phyloP scores from a whole-genome alignment of 768 basidiomycete species.

The Termitomyces sp. region DNA sequence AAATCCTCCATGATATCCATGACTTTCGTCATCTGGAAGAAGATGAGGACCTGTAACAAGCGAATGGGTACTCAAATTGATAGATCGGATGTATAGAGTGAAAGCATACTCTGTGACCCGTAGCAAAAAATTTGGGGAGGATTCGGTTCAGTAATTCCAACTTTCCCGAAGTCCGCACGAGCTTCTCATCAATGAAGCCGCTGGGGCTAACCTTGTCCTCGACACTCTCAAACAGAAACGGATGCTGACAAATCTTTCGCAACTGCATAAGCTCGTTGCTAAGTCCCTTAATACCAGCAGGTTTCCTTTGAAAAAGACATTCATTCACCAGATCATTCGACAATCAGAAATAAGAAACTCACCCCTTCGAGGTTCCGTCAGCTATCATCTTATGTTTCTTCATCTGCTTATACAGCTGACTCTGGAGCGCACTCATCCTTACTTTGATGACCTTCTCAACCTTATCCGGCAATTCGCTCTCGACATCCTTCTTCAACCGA shows the following conservation, averaged over 20 bases:
- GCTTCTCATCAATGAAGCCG: slow-evolving; percentile 75
- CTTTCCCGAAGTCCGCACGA: slow-evolving; percentile 87
- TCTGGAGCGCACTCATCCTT: slow-evolving; percentile 89
- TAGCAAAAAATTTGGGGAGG: slow-evolving; percentile 90
- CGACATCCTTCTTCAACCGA: slow-evolving; percentile 93
- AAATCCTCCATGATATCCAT: slow-evolving; percentile 99
- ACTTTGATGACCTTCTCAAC: slow-evolving; percentile 98
- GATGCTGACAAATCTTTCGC: slow-evolving; percentile 97
- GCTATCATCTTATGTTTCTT: slow-evolving; percentile 98
- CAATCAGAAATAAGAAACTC: slow-evolving; percentile 16
- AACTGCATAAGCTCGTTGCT: slow-evolving; percentile 98
- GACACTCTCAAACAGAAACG: slow-evolving; percentile 92
- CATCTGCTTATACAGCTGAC: slow-evolving; percentile 94
- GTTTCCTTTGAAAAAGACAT: slow-evolving; percentile 39
- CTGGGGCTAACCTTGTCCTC: slow-evolving; percentile 90
- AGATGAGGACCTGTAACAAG: slow-evolving; percentile 76
- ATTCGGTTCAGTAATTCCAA: slow-evolving; percentile 88
- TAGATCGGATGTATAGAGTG: not conserved
- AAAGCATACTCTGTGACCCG: slow-evolving; percentile 74
- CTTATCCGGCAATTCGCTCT: slow-evolving; percentile 93
- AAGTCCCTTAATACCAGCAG: slow-evolving; percentile 77
- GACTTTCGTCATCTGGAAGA: slow-evolving; percentile 99
- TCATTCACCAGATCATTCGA: not conserved
- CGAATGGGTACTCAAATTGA: slow-evolving; percentile 3
- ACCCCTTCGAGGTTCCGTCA: slow-evolving; percentile 75